Evolutionary conservation across 2,329 filamentous ascomycete species (phyloP), one percentile per base, ranked within the genome.

Genomic region (Penicillium decumbens): DNA sequence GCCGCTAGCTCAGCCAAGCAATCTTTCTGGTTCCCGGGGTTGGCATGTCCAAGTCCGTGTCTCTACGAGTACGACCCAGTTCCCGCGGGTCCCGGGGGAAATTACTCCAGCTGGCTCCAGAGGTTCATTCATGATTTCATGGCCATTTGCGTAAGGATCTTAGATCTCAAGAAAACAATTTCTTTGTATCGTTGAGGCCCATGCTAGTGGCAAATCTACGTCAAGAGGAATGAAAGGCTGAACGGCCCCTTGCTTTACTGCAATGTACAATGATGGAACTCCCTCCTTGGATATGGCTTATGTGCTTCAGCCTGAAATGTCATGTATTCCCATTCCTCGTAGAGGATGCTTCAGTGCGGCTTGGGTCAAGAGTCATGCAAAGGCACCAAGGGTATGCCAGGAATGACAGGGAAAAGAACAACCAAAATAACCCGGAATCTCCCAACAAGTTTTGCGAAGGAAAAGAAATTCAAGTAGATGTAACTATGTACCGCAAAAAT

Each of bases 1-100:
- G 56, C 20, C 51, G 15, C 46, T 56, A 47, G 39, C 40, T 15
- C 28, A 12, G 41, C 45, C 47, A 43, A 45, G 43, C 41, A 54
- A 38, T 46, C 41, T 40, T 35, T 39, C 45, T 50, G 24, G 43
- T 3, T 23, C 20, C 20, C 20, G 20, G 20, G 20, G 20, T 2
- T 23, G 20, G 20, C 20, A 23, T 23, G 15, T 23, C 20, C 20
- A 23, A 2, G 20, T 23, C 20, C 42, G 20, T 35, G n/a, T 13
- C 39, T 27, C 18, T 50, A 52, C 51, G 48, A 50, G 48, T 51
- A 56, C 50, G 45, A 47, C 15, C 30, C 20, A 30, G 12, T 10
- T 10, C 15, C 33, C 37, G 32, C 24, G 25, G 40, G 24, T 30
- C 40, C 18, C 9, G 6, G 12, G 39, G 24, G 15, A 24, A 24